Base-by-base conservation (phyloP, 1,284 basidiomycete species). In the Austroboletus niveus region DNA sequence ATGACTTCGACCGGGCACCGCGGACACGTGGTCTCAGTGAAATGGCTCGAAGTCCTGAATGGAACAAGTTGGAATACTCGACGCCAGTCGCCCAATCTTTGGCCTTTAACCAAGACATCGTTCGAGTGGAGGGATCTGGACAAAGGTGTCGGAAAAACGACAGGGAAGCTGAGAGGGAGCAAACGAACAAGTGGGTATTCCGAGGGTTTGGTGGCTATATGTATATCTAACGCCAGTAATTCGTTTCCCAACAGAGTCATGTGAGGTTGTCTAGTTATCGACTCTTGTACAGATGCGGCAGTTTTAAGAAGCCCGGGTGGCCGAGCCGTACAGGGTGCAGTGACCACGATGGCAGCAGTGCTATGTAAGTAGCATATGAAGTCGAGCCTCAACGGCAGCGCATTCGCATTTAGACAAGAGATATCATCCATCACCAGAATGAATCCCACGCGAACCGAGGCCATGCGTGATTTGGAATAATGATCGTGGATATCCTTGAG, bases 41-140 rank as follows among this genome's bases (percentile, higher is more conserved):
- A 42, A 69, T 69, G 4, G 57, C 59, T 20, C 59, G 63, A 12
- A 66, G 53, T 6, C 64, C 64, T 2, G 64, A 66, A 43, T 66
- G 63, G 43, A 66, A 66, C 29, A 66, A 34, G 29, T 27, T 68
- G 11, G 64, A 66, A 43, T 66, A 69, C 47, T 66, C 64, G 22
- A 66, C 47, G 7, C 63, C 68, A 1, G 59, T 60, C 30, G 51
- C 52, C 68, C 55, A 68, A 42, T 66, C 64, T 30, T 54, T 69
- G 9, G 52, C 60, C 27, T 66, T 65, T 22, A 69, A 44, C 64
- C 66, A 66, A 46, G 68, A 69, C 66, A 66, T 69, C 2, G 40
- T 30, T 17, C 14, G 34, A n/a, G 36, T 45, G 31, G 12, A n/a
- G 30, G 5, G 27, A 20, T 15, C 27, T 2, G 20, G 31, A 11